Percentiles rank a stretch among this genome's conserved stretches.
phyloP scores from a whole-genome alignment of 441 rosid genomes.

The Populus hybrid region DNA sequence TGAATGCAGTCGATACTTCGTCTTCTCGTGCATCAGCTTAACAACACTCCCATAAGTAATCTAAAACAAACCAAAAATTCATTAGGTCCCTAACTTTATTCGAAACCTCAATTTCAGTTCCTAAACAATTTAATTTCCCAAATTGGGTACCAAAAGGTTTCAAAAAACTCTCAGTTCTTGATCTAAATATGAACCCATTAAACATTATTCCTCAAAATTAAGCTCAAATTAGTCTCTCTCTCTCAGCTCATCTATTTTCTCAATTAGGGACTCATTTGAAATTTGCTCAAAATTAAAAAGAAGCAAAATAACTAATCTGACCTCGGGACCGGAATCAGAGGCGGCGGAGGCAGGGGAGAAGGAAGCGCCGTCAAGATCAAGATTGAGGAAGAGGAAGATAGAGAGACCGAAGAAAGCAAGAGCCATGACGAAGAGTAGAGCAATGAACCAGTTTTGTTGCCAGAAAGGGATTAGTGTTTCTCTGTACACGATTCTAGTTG shows the following conservation, averaged over 20 bases:
- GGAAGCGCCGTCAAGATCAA: conserved; percentile 51
- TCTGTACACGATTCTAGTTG: conserved; percentile 35
- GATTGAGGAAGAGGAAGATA: conserved; percentile 60
- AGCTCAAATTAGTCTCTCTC: too few relatives aligned
- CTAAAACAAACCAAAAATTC: conserved; percentile 30
- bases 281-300: neutral
- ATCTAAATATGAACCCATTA: too few relatives aligned
- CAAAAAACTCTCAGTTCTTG: neutral
- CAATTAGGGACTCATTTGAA: neutral
- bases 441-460: conserved; percentile 89
- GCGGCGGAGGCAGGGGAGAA: conserved; percentile 21
- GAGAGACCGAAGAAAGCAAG: conserved; percentile 67
- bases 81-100: neutral
- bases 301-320: neutral
- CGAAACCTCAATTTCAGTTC: neutral
- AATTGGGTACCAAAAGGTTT: neutral
- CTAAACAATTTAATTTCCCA: neutral
- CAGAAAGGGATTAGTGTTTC: conserved; percentile 56
- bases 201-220: too few relatives aligned
- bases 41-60: conserved; percentile 80
- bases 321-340: conserved; percentile 39
- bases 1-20: conserved; percentile 77
- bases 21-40: conserved; percentile 92
- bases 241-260: too few relatives aligned
- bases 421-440: conserved; percentile 65